phyloP scores from a whole-genome alignment of 768 basidiomycete genomes.

The Epithele typhae region DNA sequence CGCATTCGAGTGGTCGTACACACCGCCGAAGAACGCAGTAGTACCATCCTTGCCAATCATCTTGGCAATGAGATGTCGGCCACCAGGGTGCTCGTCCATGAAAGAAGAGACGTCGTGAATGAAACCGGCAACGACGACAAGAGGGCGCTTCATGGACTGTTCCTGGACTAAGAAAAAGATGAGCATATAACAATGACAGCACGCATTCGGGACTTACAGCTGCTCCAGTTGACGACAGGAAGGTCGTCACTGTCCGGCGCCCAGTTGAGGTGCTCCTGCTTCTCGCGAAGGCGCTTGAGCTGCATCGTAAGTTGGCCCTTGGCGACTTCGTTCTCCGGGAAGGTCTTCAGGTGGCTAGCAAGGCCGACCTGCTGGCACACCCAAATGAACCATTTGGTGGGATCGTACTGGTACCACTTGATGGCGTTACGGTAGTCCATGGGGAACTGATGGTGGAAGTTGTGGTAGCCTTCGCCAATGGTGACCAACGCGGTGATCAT shows the following conservation, averaged over 20 bases:
- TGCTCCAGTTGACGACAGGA: conserved; percentile 83
- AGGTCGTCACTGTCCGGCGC: conserved; percentile 72
- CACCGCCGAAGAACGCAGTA: conserved; percentile 91
- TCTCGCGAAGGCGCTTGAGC: conserved; percentile 77
- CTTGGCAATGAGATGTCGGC: conserved; percentile 77
- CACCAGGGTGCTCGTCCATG: conserved; percentile 90
- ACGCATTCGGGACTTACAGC: conserved; percentile 46
- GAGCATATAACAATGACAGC: not conserved
- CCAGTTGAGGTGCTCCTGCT: conserved; percentile 76
- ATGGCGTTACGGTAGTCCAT: conserved; percentile 98
- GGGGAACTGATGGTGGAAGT: conserved; percentile 97
- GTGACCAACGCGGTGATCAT: conserved; percentile 85
- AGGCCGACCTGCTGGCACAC: conserved; percentile 53
- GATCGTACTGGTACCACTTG: conserved; percentile 91
- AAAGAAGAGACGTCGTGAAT: conserved; percentile 87
- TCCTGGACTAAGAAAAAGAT: conserved; percentile 55
- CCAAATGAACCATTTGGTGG: conserved; percentile 90
- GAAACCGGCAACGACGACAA: conserved; percentile 86
- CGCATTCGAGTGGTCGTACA: conserved; percentile 86
- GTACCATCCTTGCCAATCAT: conserved; percentile 90
- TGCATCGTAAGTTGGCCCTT: conserved; percentile 96
- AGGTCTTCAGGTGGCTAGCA: conserved; percentile 57
- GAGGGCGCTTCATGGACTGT: conserved; percentile 72
- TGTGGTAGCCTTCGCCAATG: conserved; percentile 96
- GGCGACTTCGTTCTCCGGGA: conserved; percentile 68